Evolutionary conservation across 257 asterid genomes (phyloP).

Genomic region (Solanum chmielewskii): DNA sequence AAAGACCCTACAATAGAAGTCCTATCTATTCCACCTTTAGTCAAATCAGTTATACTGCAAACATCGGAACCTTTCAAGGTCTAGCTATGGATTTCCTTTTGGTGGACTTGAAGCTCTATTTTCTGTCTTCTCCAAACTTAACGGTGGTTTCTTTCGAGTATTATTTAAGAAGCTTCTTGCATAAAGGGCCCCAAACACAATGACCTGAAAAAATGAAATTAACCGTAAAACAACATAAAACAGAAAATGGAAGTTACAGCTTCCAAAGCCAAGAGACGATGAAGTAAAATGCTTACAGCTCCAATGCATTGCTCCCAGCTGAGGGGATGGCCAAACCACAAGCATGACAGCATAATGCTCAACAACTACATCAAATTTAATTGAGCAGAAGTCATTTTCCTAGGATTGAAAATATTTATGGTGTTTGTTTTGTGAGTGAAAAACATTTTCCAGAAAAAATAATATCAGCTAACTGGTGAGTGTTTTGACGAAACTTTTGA

Average conservation of each 20-base stretch:
- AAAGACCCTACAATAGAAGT: not conserved
- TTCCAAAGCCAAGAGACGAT: not conserved
- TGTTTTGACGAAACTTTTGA: not conserved
- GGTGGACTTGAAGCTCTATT: conserved; percentile 34
- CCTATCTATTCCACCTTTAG: not conserved
- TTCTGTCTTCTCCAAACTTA: conserved; percentile 28
- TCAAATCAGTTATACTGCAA: not conserved
- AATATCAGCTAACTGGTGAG: not conserved
- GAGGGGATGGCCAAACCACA: conserved; percentile 91
- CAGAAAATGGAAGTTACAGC: not conserved
- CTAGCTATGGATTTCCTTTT: conserved; percentile 18
- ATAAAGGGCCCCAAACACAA: conserved; percentile 79
- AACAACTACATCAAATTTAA: conserved; percentile 38
- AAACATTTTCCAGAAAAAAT: not conserved
- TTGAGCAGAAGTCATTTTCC: not conserved
- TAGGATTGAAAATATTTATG: not conserved
- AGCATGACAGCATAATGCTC: conserved; percentile 86
- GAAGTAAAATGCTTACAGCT: conserved; percentile 48
- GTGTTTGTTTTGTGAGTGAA: not conserved
- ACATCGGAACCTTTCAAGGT: not conserved
- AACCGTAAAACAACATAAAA: not conserved
- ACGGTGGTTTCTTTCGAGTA: conserved; percentile 25
- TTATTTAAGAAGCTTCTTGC: conserved; percentile 51
- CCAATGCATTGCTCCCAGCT: conserved; percentile 79
- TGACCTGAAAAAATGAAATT: conserved; percentile 40